Base-by-base conservation (phyloP, 2,329 filamentous ascomycete species). In the Penicillium verrucosum region DNA sequence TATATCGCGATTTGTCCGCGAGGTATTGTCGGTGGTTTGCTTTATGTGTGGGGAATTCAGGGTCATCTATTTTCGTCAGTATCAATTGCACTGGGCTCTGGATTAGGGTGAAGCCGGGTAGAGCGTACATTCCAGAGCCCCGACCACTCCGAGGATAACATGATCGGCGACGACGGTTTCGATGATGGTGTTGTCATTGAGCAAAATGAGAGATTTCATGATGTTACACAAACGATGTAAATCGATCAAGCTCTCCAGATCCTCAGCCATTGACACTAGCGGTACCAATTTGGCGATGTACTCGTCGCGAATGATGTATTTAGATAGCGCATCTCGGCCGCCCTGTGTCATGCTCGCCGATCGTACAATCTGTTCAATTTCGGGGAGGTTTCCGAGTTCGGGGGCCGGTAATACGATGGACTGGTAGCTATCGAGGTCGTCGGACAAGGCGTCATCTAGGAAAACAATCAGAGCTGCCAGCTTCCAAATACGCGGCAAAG, bases 41-140 rank as follows among this genome's bases (percentile, higher is more conserved):
- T 73, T 97, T 97, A 80, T 97, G 94, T 58, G 89, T 92, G 7
- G 94, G 94, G 67, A 97, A 99, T 75, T 99, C 94, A 0, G 94
- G 93, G 68, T 99, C 94, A 77, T 97, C 82, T 85, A 65, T 36
- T 29, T 43, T 29, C 21, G 21, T 50, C 38, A 53, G 44, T 40
- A 29, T 57, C 38, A 44, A 45, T 27, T 27, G 34, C n/a, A 47
- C 43, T 12, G 54, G 40, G 48, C 16, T 27, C 43, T 14, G 10
- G 14, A 18, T 14, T 21, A 21, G 23, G 30, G 36, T 27, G 37
- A 51, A 18, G 23, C 30, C 34, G 45, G 38, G 36, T 40, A 21
- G 30, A 56, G 68, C 80, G 66, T 75, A 84, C 82, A 99, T 79
- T 99, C 94, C 61, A 99, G 80, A 25, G 94, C 94, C 58, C 94